A percentile compares a stretch with the other conserved stretches of the same genome.
Evolutionary conservation across 805 yeast genomes (phyloP).

Genomic region (Yarrowia sp.): DNA sequence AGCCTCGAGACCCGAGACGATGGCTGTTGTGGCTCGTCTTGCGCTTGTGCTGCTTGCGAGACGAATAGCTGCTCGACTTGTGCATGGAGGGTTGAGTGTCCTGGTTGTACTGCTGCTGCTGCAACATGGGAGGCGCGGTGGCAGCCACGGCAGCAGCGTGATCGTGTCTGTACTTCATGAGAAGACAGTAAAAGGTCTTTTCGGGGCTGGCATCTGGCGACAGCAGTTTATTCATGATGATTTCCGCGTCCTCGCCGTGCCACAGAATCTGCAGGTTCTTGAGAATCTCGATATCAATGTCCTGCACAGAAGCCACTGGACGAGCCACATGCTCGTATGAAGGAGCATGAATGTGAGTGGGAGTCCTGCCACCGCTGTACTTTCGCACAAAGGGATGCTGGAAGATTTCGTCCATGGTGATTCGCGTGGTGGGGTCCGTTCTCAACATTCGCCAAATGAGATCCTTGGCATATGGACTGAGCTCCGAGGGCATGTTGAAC

Average conservation of each 20-base stretch:
- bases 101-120: neutral
- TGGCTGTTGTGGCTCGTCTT: neutral
- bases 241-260: slow-evolving; percentile 65
- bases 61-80: slow-evolving; percentile 11
- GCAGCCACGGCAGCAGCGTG: slow-evolving; percentile 39
- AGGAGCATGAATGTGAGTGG: slow-evolving; percentile 27
- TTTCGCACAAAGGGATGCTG: slow-evolving; percentile 77
- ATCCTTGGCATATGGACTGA: slow-evolving; percentile 83
- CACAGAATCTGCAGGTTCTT: slow-evolving; percentile 74
- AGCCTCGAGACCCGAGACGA: slow-evolving; percentile 29
- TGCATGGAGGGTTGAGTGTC: neutral
- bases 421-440: slow-evolving; percentile 77
- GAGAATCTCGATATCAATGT: slow-evolving; percentile 69
- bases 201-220: slow-evolving; percentile 64
- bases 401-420: slow-evolving; percentile 70
- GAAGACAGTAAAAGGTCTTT: slow-evolving; percentile 73
- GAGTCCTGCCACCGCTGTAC: slow-evolving; percentile 42
- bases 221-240: slow-evolving; percentile 51
- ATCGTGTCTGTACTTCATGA: slow-evolving; percentile 69
- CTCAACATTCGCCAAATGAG: slow-evolving; percentile 74
- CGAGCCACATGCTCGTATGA: slow-evolving; percentile 34
- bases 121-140: neutral
- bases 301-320: slow-evolving; percentile 41
- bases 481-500: slow-evolving; percentile 74
- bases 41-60: slow-evolving; percentile 13